Conservation (phyloP, 257 asterid genomes). For the Craterostigma plantagineum region DNA sequence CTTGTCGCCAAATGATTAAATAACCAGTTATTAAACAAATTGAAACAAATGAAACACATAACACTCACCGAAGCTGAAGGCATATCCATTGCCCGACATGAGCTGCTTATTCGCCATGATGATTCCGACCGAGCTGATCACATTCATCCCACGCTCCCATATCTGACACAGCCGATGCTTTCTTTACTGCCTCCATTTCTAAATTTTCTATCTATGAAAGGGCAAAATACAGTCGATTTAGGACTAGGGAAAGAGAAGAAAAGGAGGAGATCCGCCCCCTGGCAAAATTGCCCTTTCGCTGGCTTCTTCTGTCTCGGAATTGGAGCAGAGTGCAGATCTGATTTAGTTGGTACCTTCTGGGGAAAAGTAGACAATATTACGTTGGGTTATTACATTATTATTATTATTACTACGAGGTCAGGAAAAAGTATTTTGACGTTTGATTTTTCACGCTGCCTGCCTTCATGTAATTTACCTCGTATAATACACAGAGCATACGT, state of each 20-base stretch:
- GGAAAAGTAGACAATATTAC: too few relatives aligned
- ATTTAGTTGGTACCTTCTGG: too few relatives aligned
- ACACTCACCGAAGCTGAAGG: constrained; percentile 64
- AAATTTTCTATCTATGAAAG: not conserved
- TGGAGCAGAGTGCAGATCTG: too few relatives aligned
- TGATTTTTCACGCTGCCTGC: too few relatives aligned
- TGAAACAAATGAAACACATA: constrained; percentile 1
- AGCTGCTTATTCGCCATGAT: constrained; percentile 95
- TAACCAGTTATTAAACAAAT: not conserved
- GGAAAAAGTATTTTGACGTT: too few relatives aligned
- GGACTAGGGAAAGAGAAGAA: constrained; percentile 4
- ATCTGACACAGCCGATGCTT: constrained; percentile 55
- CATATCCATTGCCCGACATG: constrained; percentile 65
- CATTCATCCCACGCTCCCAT: constrained; percentile 97
- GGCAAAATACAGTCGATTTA: too few relatives aligned
- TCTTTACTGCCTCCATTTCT: constrained; percentile 65
- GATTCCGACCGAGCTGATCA: constrained; percentile 84
- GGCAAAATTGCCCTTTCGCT: too few relatives aligned
- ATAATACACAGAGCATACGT: too few relatives aligned
- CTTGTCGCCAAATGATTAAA: constrained; percentile 10
- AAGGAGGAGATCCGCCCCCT: not conserved
- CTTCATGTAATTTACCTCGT: too few relatives aligned
- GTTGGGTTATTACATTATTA: too few relatives aligned
- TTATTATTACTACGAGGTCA: too few relatives aligned
- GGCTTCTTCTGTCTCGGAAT: too few relatives aligned